Conservation (phyloP, 78 protist species). For the Reticulomyxa filosa region DNA sequence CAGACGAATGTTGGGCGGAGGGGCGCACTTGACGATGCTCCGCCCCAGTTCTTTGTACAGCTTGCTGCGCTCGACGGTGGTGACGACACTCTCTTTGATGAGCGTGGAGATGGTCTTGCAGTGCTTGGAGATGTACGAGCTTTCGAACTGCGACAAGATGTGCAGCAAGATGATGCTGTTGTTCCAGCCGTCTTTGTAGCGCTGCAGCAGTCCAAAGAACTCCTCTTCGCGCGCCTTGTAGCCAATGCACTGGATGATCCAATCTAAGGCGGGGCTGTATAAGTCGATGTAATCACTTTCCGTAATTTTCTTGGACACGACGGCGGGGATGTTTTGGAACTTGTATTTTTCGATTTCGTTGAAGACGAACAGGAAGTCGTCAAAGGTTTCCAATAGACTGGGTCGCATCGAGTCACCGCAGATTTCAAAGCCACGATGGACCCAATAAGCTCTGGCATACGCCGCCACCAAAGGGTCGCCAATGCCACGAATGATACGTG, state of each 20-base stretch:
- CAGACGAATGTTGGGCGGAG: background rate
- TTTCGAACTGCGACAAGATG: slow-evolving; percentile 3
- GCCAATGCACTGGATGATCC: background rate
- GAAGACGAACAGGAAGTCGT: background rate
- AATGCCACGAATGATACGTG: background rate
- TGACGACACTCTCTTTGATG: background rate
- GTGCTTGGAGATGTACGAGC: slow-evolving; percentile 1
- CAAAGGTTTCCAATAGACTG: background rate
- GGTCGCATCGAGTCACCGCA: background rate
- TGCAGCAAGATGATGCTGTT: background rate
- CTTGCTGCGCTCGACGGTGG: background rate
- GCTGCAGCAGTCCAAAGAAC: background rate
- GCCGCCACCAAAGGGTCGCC: background rate
- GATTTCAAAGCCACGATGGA: background rate
- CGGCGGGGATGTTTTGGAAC: background rate
- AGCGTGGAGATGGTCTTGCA: background rate
- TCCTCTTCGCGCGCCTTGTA: background rate
- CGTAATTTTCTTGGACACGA: background rate
- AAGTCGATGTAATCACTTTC: background rate
- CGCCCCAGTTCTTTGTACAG: slow-evolving; percentile 3
- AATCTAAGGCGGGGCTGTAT: background rate
- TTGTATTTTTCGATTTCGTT: background rate
- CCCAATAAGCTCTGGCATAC: background rate
- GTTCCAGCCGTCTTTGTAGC: background rate
- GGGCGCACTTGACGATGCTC: background rate